phyloP scores from a whole-genome alignment of 495 filamentous ascomycete genomes.

The Hypoxylon fuscum region DNA sequence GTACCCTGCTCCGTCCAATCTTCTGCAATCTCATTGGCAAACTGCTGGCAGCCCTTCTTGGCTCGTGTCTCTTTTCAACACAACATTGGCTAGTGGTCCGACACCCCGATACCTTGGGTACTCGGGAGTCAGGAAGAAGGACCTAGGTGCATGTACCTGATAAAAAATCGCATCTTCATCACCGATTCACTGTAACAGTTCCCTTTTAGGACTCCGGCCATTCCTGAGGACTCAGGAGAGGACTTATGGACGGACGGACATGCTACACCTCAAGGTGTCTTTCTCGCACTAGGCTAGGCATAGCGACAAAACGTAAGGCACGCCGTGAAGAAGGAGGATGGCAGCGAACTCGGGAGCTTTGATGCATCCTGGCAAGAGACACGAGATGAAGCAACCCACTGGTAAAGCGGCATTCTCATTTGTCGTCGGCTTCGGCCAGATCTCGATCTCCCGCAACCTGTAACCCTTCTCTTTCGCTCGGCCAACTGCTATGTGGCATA shows the following conservation, averaged over 20 bases:
- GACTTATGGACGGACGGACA: constrained; percentile 18
- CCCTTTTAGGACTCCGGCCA: constrained; percentile 15
- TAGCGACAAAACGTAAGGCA: constrained; percentile 21
- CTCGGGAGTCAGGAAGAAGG: constrained; percentile 6
- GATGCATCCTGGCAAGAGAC: constrained; percentile 35
- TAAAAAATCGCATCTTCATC: constrained; percentile 26
- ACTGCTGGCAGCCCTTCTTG: constrained; percentile 32
- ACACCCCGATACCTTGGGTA: constrained; percentile 25
- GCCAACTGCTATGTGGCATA: constrained; percentile 9
- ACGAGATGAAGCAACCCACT: constrained; percentile 41
- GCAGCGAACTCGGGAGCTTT: constrained; percentile 35
- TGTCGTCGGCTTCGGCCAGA: constrained; percentile 32
- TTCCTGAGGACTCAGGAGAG: constrained; percentile 7
- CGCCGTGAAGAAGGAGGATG: constrained; percentile 15
- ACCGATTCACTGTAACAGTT: constrained; percentile 12
- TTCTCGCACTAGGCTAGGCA: constrained; percentile 13
- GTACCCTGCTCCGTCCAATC: constrained; percentile 31
- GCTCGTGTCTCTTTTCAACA: constrained; percentile 29
- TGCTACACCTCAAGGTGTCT: constrained; percentile 12
- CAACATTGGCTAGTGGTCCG: constrained; percentile 35
- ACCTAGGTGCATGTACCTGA: constrained; percentile 21
- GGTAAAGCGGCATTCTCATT: constrained; percentile 23
- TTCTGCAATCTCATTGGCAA: constrained; percentile 33
- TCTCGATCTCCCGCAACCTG: constrained; percentile 36
- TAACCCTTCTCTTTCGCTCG: constrained; percentile 20